Conservation (phyloP, 139 green algal species). For the Picochlorum sp. region DNA sequence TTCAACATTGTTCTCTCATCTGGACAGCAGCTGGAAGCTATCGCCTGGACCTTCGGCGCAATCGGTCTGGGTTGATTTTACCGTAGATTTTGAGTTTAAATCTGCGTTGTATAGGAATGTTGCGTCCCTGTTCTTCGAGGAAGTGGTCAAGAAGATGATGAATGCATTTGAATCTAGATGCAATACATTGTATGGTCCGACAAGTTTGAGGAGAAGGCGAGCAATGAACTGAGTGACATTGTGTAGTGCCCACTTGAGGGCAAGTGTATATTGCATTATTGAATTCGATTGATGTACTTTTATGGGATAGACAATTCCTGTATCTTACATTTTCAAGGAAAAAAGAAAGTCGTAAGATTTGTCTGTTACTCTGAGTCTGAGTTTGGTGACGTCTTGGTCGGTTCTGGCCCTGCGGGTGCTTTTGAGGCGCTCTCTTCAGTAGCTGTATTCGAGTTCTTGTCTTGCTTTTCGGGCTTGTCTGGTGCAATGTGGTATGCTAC, state of each 20-base stretch:
- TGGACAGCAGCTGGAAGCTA: constrained; percentile 73
- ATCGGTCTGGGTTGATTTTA: constrained; percentile 64
- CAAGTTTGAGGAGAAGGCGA: too few species aligned
- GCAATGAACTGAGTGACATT: neutral
- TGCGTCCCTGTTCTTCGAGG: constrained; percentile 51
- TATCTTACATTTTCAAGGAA: too few species aligned
- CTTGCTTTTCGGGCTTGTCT: too few species aligned
- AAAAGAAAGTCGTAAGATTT: too few species aligned
- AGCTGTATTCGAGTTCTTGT: too few species aligned
- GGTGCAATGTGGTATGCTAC: constrained; percentile 55
- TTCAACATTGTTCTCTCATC: constrained; percentile 71
- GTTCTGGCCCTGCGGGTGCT: too few species aligned
- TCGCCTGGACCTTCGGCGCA: constrained; percentile 43
- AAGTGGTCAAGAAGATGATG: constrained; percentile 79
- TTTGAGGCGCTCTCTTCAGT: too few species aligned
- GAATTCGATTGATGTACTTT: too few species aligned
- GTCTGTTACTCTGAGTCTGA: too few species aligned
- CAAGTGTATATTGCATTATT: neutral
- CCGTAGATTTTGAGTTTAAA: constrained; percentile 81
- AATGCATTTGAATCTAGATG: constrained; percentile 78
- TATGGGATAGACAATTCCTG: too few species aligned
- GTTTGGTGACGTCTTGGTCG: too few species aligned
- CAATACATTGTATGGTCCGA: constrained; percentile 59
- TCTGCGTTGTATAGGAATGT: constrained; percentile 68
- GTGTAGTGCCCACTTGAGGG: neutral